phyloP scores from a whole-genome alignment of 2,329 filamentous ascomycete genomes.

The Hypoxylon sp. region DNA sequence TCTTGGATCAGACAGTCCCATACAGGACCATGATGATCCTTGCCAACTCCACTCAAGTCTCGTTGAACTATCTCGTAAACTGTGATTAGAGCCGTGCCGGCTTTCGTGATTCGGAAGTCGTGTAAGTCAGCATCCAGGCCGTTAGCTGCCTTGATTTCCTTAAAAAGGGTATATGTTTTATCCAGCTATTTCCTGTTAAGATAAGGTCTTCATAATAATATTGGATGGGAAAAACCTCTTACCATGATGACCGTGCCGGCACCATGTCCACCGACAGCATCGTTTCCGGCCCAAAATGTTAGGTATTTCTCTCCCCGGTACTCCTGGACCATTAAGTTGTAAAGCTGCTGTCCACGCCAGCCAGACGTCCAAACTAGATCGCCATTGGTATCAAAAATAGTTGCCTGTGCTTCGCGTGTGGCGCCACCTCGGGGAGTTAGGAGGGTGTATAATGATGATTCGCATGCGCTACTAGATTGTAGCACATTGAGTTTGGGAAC shows the following conservation, averaged over 20 bases:
- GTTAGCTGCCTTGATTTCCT: slow-evolving; percentile 50
- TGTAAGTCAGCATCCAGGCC: slow-evolving; percentile 51
- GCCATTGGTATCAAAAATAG: slow-evolving; percentile 54
- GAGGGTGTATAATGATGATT: slow-evolving; percentile 51
- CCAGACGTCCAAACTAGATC: slow-evolving; percentile 55
- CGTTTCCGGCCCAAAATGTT: slow-evolving; percentile 59
- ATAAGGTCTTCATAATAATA: not conserved
- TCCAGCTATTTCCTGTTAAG: slow-evolving; percentile 37
- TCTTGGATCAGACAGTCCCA: slow-evolving; percentile 56
- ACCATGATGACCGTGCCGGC: slow-evolving; percentile 58
- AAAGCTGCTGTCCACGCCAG: slow-evolving; percentile 48
- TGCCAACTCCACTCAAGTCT: slow-evolving; percentile 51
- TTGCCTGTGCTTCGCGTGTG: slow-evolving; percentile 50
- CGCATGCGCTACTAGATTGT: slow-evolving; percentile 47
- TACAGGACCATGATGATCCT: slow-evolving; percentile 49
- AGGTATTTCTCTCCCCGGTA: slow-evolving; percentile 55
- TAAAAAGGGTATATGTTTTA: slow-evolving; percentile 45
- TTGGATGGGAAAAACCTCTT: slow-evolving; percentile 26
- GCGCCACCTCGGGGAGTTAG: slow-evolving; percentile 51
- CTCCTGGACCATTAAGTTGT: slow-evolving; percentile 55
- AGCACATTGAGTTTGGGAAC: slow-evolving; percentile 49
- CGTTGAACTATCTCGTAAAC: slow-evolving; percentile 48
- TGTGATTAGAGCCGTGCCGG: slow-evolving; percentile 50
- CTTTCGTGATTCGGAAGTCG: slow-evolving; percentile 49
- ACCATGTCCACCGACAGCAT: slow-evolving; percentile 57